Evolutionary conservation across 2,329 filamentous ascomycete species (phyloP).

Genomic region (Ceratocystis eucalypticola): DNA sequence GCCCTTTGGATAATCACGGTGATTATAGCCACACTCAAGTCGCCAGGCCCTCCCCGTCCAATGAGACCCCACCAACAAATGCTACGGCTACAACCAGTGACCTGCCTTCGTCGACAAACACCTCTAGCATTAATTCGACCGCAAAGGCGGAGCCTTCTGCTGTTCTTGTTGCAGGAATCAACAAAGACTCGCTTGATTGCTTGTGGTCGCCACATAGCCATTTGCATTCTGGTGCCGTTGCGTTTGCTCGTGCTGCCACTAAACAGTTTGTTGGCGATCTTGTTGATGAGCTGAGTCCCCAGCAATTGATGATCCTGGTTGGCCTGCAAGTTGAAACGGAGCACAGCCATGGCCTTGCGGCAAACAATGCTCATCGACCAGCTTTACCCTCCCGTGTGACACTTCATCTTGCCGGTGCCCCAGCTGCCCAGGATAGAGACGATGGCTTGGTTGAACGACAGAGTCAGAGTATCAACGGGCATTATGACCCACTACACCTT

Average conservation of each 20-base stretch:
- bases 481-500: conserved; percentile 14
- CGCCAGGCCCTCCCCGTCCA: background rate
- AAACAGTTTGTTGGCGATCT: conserved; percentile 16
- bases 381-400: background rate
- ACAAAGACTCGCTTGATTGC: conserved; percentile 19
- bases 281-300: conserved; percentile 13
- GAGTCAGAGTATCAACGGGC: background rate
- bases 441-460: background rate
- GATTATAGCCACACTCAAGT: background rate
- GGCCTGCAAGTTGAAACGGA: conserved; percentile 6
- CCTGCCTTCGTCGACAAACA: background rate
- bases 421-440: background rate
- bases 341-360: background rate
- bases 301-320: conserved; percentile 18
- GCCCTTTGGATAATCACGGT: conserved; percentile 8
- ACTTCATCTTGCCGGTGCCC: background rate
- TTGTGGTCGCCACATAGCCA: conserved; percentile 19
- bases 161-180: conserved; percentile 13
- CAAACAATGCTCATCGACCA: background rate
- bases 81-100: background rate
- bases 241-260: conserved; percentile 12
- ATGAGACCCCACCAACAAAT: background rate
- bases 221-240: conserved; percentile 11
- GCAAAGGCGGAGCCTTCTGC: background rate
- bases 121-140: background rate